These are phyloP conservation scores for Exophiala sp. DNA, from an alignment of 2,329 filamentous ascomycete species.

Conservation along the genomic window DNA sequence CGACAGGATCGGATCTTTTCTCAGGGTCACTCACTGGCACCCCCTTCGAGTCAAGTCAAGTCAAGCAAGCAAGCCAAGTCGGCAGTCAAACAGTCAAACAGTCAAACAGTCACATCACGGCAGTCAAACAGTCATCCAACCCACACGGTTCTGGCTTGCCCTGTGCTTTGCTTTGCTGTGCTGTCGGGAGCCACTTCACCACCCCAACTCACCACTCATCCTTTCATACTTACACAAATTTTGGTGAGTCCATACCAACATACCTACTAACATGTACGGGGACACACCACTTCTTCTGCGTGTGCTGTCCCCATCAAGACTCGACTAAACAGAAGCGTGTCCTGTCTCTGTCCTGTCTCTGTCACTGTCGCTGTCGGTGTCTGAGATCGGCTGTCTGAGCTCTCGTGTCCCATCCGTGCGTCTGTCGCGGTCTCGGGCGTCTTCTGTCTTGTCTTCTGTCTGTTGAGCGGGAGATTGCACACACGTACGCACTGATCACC, in stretches of 20 bases:
- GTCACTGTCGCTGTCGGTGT: neutral
- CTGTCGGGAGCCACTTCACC: too few relatives aligned
- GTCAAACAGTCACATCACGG: neutral
- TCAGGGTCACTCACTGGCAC: too few relatives aligned
- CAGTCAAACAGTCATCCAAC: neutral
- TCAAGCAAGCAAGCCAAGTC: neutral
- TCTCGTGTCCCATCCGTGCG: too few relatives aligned
- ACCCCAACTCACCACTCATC: neutral
- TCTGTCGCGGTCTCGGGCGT: neutral
- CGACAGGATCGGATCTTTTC: neutral
- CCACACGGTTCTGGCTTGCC: too few relatives aligned
- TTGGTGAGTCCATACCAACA: too few relatives aligned
- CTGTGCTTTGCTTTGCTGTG: too few relatives aligned
- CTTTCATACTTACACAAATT: too few relatives aligned
- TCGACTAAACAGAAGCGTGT: neutral
- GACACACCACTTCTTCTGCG: neutral
- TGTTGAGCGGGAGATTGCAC: neutral
- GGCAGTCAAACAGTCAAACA: neutral
- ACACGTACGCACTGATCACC: neutral
- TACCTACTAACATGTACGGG: too few relatives aligned
- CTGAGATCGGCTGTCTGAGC: too few relatives aligned
- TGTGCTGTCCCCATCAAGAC: too few relatives aligned
- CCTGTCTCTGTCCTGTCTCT: neutral
- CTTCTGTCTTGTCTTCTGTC: neutral
- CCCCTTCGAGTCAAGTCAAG: too few relatives aligned